Conservation (phyloP, 176 grass and related monocot genomes). For the Hordeum marinum region DNA sequence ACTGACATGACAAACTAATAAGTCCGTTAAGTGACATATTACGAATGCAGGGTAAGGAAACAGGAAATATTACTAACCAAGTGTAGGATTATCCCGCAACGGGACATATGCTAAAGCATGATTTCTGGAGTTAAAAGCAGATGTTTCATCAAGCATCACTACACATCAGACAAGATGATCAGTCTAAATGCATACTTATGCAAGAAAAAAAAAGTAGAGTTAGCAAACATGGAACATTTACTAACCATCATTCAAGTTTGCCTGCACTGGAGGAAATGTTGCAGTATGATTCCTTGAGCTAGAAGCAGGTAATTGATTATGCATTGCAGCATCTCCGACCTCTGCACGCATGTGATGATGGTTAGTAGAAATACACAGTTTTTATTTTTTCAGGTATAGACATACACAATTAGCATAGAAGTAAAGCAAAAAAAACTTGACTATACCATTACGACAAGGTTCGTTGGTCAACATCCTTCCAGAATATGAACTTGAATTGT, state of each 20-base stretch:
- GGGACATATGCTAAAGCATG: conserved; percentile 2
- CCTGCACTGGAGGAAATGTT: not conserved
- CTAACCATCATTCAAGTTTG: conserved; percentile 4
- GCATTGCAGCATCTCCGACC: not conserved
- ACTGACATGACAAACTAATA: not conserved
- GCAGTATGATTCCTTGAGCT: not conserved
- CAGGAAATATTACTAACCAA: not conserved
- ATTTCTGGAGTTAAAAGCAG: not conserved
- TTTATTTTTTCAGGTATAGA: not conserved
- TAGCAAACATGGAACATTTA: not conserved
- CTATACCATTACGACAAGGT: not conserved
- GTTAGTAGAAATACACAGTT: not conserved
- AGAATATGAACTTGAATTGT: not conserved
- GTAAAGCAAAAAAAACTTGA: not conserved
- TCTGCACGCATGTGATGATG: conserved; percentile 2
- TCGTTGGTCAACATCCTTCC: not conserved
- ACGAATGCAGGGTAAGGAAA: not conserved
- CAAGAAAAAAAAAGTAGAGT: not conserved
- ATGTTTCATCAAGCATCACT: not conserved
- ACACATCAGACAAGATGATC: not conserved
- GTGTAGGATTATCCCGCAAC: not conserved
- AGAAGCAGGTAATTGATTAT: not conserved
- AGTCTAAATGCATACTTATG: not conserved
- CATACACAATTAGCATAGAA: not conserved
- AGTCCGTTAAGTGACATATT: not conserved